phyloP scores from a whole-genome alignment of 371 early-diverging fungal genomes.

The Mortierella sp. region DNA sequence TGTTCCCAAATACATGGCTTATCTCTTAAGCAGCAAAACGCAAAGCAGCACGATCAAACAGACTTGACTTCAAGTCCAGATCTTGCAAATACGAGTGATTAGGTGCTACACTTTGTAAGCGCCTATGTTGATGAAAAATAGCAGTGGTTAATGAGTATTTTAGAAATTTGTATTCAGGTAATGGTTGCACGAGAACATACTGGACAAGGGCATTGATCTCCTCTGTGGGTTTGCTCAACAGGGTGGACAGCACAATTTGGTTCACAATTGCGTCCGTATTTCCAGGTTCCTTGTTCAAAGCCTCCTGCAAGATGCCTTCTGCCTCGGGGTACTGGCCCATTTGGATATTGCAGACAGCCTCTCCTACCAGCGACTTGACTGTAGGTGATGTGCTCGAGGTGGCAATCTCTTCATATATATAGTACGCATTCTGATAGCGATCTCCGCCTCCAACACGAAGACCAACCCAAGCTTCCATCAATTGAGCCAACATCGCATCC shows the following conservation, averaged over 20 bases:
- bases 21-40: constrained; percentile 28
- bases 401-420: constrained; percentile 94
- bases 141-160: background rate
- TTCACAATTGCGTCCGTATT: constrained; percentile 93
- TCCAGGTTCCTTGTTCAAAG: constrained; percentile 79
- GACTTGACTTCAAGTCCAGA: constrained; percentile 78
- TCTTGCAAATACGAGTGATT: constrained; percentile 84
- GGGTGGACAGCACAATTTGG: constrained; percentile 77
- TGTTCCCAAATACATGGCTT: background rate
- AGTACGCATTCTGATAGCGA: constrained; percentile 89
- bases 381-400: constrained; percentile 81
- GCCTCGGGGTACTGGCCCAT: constrained; percentile 90
- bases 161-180: background rate
- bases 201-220: constrained; percentile 73
- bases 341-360: constrained; percentile 89
- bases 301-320: constrained; percentile 84
- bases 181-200: constrained; percentile 59
- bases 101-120: constrained; percentile 85
- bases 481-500: constrained; percentile 91
- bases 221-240: constrained; percentile 79
- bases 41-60: constrained; percentile 80
- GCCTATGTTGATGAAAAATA: constrained; percentile 59
- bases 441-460: constrained; percentile 83
- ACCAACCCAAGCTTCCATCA: constrained; percentile 94
- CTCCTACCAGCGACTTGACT: constrained; percentile 81